Percentiles rank a stretch among this genome's conserved stretches.
Evolutionary conservation across 768 basidiomycete species (phyloP).

Genomic region (Mrakia hoshinonis): DNA sequence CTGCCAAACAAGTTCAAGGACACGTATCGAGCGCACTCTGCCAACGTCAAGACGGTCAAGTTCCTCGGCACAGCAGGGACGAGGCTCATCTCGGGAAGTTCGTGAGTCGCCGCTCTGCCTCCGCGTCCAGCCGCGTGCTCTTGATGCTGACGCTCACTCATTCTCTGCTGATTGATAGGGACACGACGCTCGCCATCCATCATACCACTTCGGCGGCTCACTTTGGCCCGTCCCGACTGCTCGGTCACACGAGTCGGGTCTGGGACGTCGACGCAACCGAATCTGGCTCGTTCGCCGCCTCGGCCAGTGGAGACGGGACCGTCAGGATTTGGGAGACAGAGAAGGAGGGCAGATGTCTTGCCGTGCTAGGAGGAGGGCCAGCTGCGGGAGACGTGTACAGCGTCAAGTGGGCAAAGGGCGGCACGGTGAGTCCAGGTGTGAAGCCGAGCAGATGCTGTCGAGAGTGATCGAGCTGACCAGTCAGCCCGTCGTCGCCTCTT

Average conservation of each 20-base stretch:
- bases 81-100: conserved; percentile 34
- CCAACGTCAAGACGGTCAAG: conserved; percentile 38
- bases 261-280: conserved; percentile 34
- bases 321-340: conserved; percentile 36
- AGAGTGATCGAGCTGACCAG: neutral
- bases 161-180: conserved; percentile 30
- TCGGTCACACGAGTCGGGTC: conserved; percentile 37
- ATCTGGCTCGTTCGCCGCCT: conserved; percentile 29
- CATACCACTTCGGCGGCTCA: conserved; percentile 30
- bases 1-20: conserved; percentile 32
- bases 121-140: neutral
- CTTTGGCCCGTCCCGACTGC: conserved; percentile 28
- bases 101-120: neutral
- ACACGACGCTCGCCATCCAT: conserved; percentile 37
- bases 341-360: conserved; percentile 26
- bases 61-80: conserved; percentile 31
- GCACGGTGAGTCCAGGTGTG: neutral
- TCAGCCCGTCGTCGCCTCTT: neutral
- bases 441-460: conserved; percentile 20
- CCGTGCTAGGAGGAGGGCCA: conserved; percentile 30
- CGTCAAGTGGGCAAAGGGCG: conserved; percentile 34
- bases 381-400: conserved; percentile 39
- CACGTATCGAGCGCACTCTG: conserved; percentile 32
- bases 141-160: neutral
- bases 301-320: conserved; percentile 37